Evolutionary conservation across 768 basidiomycete species (phyloP).

Genomic region (Panaeolus cyanescens): DNA sequence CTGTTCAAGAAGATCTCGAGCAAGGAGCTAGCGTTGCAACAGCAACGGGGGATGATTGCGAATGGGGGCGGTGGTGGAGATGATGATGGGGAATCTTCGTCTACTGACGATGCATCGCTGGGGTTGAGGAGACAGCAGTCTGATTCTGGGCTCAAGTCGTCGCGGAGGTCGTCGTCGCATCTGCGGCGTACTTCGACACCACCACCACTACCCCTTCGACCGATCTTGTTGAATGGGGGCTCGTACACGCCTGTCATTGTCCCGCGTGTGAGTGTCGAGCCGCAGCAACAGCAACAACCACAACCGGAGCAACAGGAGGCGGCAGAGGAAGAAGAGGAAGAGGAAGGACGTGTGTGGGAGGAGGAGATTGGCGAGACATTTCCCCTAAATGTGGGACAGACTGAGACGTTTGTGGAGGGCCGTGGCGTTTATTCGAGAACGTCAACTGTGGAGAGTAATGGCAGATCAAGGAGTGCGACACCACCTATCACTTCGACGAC

Average conservation of each 20-base stretch:
- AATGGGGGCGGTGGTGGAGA: slow-evolving; percentile 15
- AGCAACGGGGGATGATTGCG: slow-evolving; percentile 11
- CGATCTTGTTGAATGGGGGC: slow-evolving; percentile 10
- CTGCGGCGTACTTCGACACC: slow-evolving; percentile 9
- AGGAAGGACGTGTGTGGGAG: slow-evolving; percentile 22
- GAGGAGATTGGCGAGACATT: slow-evolving; percentile 25
- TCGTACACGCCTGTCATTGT: neutral
- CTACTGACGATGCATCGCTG: neutral
- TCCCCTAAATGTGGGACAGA: slow-evolving; percentile 24
- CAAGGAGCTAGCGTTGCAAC: slow-evolving; percentile 26
- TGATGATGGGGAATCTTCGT: neutral
- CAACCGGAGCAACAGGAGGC: slow-evolving; percentile 5
- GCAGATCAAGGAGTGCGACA: neutral
- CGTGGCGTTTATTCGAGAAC: slow-evolving; percentile 19
- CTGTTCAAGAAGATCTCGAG: slow-evolving; percentile 52
- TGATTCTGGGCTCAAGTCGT: slow-evolving; percentile 9
- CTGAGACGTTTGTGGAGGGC: slow-evolving; percentile 28
- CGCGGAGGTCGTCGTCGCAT: slow-evolving; percentile 3
- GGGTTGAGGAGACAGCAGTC: slow-evolving; percentile 15
- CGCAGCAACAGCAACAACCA: slow-evolving; percentile 7
- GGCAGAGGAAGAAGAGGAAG: slow-evolving; percentile 8
- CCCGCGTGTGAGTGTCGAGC: neutral
- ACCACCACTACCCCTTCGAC: slow-evolving; percentile 12
- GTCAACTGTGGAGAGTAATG: neutral
- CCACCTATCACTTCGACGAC: neutral